Conservation (phyloP, 129 eudicot genomes). For the Lactuca sativa region DNA sequence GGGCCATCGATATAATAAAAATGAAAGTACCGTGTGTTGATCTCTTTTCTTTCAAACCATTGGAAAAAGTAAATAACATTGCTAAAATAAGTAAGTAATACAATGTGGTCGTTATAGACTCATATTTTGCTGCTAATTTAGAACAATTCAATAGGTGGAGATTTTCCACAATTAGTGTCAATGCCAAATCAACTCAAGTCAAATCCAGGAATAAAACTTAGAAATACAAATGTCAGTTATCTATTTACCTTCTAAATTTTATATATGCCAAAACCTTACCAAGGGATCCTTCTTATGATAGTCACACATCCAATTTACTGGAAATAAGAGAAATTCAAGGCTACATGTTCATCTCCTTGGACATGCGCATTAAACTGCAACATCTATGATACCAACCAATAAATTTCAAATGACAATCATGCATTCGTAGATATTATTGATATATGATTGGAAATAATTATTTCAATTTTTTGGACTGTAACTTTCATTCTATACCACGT, state of each 20-base stretch:
- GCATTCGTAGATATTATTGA: not conserved
- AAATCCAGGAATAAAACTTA: constrained; percentile 15
- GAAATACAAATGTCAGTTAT: no score
- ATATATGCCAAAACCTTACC: constrained; percentile 42
- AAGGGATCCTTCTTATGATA: constrained; percentile 79
- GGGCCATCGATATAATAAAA: no score
- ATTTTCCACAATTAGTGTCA: constrained; percentile 64
- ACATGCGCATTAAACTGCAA: constrained; percentile 90
- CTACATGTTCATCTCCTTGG: constrained; percentile 99
- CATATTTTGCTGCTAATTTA: no score
- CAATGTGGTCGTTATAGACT: no score
- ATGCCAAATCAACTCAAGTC: constrained; percentile 18
- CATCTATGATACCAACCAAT: constrained; percentile 24
- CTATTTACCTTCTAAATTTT: no score
- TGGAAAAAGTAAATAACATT: no score
- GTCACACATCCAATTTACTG: constrained; percentile 92
- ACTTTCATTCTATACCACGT: no score
- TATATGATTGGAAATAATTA: not conserved
- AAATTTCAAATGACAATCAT: constrained; percentile 13
- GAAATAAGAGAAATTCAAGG: constrained; percentile 79
- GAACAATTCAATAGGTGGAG: constrained; percentile 45
- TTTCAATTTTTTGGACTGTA: no score
- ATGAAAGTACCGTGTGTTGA: no score
- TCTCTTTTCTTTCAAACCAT: no score
- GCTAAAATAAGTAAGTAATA: no score